phyloP scores from a whole-genome alignment of 176 grass and related monocot species.

The Avena eriantha region DNA sequence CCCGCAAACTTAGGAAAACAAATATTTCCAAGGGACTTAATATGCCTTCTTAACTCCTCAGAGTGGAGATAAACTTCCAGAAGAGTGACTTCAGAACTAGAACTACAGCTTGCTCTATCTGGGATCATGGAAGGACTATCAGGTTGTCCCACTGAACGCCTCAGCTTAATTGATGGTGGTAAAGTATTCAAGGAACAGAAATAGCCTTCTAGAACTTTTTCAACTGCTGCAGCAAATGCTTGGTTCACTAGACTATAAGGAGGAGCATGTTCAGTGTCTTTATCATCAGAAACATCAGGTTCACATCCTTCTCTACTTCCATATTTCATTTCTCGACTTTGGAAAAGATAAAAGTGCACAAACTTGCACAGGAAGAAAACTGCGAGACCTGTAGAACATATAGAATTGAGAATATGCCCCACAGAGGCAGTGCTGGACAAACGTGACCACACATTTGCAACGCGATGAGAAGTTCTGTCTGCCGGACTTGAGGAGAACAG shows the following conservation, averaged over 20 bases:
- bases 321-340: constrained; percentile 43
- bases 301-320: constrained; percentile 34
- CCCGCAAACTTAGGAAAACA: constrained; percentile 85
- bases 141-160: constrained; percentile 46
- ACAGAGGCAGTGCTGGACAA: constrained; percentile 68
- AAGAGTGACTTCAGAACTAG: constrained; percentile 72
- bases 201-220: constrained; percentile 91
- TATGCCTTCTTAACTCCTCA: constrained; percentile 83
- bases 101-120: constrained; percentile 39
- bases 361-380: constrained; percentile 88
- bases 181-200: constrained; percentile 88
- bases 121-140: constrained; percentile 31
- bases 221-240: constrained; percentile 81
- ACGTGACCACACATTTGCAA: constrained; percentile 79
- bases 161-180: constrained; percentile 68
- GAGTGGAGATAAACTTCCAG: constrained; percentile 94
- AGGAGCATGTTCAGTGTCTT: constrained; percentile 33
- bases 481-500: constrained; percentile 69
- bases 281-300: constrained; percentile 40
- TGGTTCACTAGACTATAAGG: constrained; percentile 87
- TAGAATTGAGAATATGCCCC: constrained; percentile 79
- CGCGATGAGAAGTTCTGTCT: constrained; percentile 72
- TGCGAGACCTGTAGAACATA: constrained; percentile 60
- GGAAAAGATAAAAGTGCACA: constrained; percentile 73
- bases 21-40: constrained; percentile 89